These are phyloP conservation scores for Stagonosporopsis vannaccii DNA, from an alignment of 2,329 filamentous ascomycete genomes.

Conservation along the genomic window DNA sequence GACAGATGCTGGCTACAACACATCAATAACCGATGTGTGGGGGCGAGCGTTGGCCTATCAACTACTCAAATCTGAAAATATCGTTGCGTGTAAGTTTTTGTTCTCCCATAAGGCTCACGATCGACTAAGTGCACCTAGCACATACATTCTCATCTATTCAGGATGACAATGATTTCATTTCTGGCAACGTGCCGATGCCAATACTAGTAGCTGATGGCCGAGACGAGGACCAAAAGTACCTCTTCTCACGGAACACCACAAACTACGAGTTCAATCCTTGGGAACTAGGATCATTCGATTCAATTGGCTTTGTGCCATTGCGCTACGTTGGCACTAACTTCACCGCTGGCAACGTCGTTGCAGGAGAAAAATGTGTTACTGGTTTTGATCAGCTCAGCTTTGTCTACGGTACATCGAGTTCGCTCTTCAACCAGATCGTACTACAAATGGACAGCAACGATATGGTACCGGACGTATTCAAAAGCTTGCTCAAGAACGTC, in stretches of 20 bases:
- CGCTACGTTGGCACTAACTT: background rate
- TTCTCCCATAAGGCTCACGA: background rate
- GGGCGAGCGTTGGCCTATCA: slow-evolving; percentile 81
- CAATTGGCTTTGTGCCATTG: background rate
- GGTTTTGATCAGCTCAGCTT: slow-evolving; percentile 82
- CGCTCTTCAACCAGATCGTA: slow-evolving; percentile 79
- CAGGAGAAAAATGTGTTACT: slow-evolving; percentile 68
- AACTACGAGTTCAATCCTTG: background rate
- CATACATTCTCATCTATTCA: background rate
- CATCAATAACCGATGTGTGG: slow-evolving; percentile 83
- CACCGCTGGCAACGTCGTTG: slow-evolving; percentile 45
- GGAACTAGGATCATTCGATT: background rate
- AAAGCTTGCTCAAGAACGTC: slow-evolving; percentile 12
- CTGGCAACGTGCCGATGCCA: background rate
- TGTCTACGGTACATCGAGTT: slow-evolving; percentile 81
- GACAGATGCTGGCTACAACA: slow-evolving; percentile 66
- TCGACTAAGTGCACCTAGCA: background rate
- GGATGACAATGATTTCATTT: background rate
- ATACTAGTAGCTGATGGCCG: background rate
- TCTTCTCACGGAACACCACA: background rate
- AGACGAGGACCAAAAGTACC: background rate
- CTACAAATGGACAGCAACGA: slow-evolving; percentile 67
- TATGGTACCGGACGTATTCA: slow-evolving; percentile 48
- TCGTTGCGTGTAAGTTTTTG: background rate
- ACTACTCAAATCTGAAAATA: slow-evolving; percentile 54